A percentile compares a stretch with the other conserved stretches of the same genome.
Conservation (phyloP, 352 stramenopile genomes). For the Globisporangium camurandrum region DNA sequence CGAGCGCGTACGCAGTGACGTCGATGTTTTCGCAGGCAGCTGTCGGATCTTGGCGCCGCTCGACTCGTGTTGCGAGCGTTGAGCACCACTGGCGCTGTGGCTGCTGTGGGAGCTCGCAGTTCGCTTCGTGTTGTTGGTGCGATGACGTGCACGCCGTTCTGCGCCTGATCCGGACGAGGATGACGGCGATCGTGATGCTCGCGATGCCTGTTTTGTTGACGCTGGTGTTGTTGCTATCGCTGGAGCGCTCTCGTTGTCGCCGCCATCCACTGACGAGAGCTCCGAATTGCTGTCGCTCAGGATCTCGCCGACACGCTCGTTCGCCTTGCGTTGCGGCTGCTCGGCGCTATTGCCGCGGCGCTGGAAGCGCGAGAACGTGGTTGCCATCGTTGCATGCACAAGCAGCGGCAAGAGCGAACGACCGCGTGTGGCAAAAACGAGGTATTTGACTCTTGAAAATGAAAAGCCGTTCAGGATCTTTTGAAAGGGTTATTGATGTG, state of each 20-base stretch:
- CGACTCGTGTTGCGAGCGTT: not conserved
- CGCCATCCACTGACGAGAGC: conserved; percentile 22
- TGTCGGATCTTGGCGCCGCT: conserved; percentile 13
- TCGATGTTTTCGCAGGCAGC: conserved; percentile 5
- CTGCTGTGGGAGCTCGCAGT: not conserved
- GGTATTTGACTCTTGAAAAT: no score
- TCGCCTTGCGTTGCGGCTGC: not conserved
- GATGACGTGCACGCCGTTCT: not conserved
- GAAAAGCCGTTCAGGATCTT: no score
- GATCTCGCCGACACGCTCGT: conserved; percentile 38
- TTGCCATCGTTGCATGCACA: no score
- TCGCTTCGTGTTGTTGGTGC: not conserved
- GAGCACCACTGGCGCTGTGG: not conserved
- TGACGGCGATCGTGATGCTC: not conserved
- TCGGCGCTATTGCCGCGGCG: conserved; percentile 1
- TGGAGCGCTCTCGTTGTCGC: conserved; percentile 4
- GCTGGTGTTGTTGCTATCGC: conserved; percentile 1
- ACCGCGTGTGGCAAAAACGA: no score
- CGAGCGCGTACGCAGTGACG: conserved; percentile 12
- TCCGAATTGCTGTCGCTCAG: conserved; percentile 55
- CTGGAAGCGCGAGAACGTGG: conserved; percentile 10
- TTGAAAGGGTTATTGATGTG: no score
- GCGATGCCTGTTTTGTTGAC: not conserved
- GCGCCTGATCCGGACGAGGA: not conserved
- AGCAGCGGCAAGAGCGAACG: no score